Base-by-base conservation (phyloP, 129 eudicot genomes). In the Ambrosia artemisiifolia region DNA sequence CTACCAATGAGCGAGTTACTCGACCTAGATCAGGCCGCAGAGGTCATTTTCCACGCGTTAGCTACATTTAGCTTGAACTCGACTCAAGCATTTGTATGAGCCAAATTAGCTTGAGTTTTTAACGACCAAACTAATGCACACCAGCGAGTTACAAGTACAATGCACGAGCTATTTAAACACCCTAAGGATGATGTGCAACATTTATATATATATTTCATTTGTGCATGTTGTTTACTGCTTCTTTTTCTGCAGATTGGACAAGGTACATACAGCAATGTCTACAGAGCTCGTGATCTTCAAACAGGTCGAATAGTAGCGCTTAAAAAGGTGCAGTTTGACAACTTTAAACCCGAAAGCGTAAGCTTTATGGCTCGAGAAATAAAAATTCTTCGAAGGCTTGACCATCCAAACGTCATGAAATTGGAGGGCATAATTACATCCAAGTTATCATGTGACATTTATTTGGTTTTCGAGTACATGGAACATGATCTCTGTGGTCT, bases 361-460 rank as follows among this genome's bases (percentile, higher is more conserved):
- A 83, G 83, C 61, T 90, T 90, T 61, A 90, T 90, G 96, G 96
- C 96, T 54, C 88, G 96, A 36, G 96, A 90, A 75, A 90, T 90
- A 54, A 57, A 76, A 60, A 77, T 90, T 55, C 95, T 90, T 17
- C 95, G 95, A 75, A 85, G 64, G 74, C 95, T 90, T 43, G 84
- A 90, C 69, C 96, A 90, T 73, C 88, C 91, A 71, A 90, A 90
- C 69, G 43, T 90, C 71, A 87, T 87, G 91, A 90, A 90, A 74
- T 73, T 90, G 72, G 95, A 90, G 51, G 96, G 96, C 35, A 78
- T 90, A 34, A 87, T 90, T 16, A 82, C 96, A 63, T 87, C 91
- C 17, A 74, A 72, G 10, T 69, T 87, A 63, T 90, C 96, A 1
- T 78, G 83, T 35, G 85, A 74, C 82, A 77, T 90, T 24, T 85